phyloP scores from a whole-genome alignment of 192 early-diverging fungal species.

The Coemansia sp. region DNA sequence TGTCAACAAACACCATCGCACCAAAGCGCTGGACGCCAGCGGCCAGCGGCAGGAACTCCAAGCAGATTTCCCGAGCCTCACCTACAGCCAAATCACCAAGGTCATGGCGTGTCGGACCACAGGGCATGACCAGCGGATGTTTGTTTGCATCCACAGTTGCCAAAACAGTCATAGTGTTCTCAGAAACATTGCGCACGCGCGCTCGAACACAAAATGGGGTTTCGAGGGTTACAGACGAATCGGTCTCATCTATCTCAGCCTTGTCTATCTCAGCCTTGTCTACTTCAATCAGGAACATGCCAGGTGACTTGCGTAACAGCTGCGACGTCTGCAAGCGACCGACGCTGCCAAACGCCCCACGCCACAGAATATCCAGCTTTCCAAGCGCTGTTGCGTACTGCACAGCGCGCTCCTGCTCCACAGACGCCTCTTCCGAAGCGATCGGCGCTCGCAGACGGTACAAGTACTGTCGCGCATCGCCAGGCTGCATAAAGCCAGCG shows the following conservation, averaged over 20 bases:
- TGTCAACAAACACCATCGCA: slow-evolving; percentile 73
- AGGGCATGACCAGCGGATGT: slow-evolving; percentile 37
- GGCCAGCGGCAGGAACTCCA: slow-evolving; percentile 82
- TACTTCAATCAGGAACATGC: slow-evolving; percentile 52
- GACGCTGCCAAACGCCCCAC: slow-evolving; percentile 82
- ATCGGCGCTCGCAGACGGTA: slow-evolving; percentile 75
- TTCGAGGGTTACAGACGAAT: slow-evolving; percentile 14
- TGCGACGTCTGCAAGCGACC: slow-evolving; percentile 93
- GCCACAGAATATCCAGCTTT: slow-evolving; percentile 95
- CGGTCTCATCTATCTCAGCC: not conserved
- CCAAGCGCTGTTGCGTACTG: slow-evolving; percentile 81
- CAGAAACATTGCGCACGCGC: slow-evolving; percentile 47
- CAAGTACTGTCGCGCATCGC: slow-evolving; percentile 90
- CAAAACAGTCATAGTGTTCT: slow-evolving; percentile 28
- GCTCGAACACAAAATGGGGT: slow-evolving; percentile 33
- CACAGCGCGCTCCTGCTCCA: slow-evolving; percentile 33
- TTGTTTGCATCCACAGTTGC: slow-evolving; percentile 22
- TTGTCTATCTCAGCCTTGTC: slow-evolving; percentile 17
- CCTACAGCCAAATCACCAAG: slow-evolving; percentile 66
- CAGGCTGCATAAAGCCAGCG: slow-evolving; percentile 54
- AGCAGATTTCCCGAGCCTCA: slow-evolving; percentile 59
- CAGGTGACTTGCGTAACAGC: slow-evolving; percentile 77
- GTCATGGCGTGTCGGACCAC: slow-evolving; percentile 33
- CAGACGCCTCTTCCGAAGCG: slow-evolving; percentile 48
- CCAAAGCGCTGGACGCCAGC: slow-evolving; percentile 84